A percentile compares a stretch with the other conserved stretches of the same genome.
phyloP scores from a whole-genome alignment of 1,139 yeast species.

The Taphrina populina region DNA sequence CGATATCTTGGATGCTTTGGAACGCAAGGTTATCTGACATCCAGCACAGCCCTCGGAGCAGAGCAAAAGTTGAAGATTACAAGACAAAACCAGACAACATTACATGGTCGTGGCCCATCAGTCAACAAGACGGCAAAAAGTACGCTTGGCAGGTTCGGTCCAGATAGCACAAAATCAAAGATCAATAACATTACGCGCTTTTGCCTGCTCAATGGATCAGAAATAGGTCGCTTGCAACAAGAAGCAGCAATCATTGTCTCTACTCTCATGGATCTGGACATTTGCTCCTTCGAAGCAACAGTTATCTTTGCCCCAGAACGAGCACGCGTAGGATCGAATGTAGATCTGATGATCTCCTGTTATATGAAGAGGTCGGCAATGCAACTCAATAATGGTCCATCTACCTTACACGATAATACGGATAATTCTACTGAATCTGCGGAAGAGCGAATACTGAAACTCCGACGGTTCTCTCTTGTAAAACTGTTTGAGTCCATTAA shows the following conservation, averaged over 20 bases:
- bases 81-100: constrained; percentile 45
- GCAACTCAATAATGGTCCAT: constrained; percentile 25
- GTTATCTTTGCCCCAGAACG: constrained; percentile 60
- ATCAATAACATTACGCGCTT: constrained; percentile 46
- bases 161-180: constrained; percentile 35
- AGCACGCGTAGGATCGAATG: constrained; percentile 70
- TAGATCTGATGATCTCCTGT: constrained; percentile 63
- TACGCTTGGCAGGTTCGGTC: not conserved
- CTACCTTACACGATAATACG: constrained; percentile 32
- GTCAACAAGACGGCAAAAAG: constrained; percentile 6
- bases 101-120: constrained; percentile 18
- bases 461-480: constrained; percentile 59
- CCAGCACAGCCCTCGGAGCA: constrained; percentile 68
- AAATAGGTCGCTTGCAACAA: constrained; percentile 75
- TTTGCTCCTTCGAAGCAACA: constrained; percentile 58
- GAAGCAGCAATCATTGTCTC: constrained; percentile 67
- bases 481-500: constrained; percentile 57
- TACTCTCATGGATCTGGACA: constrained; percentile 60
- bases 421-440: constrained; percentile 40
- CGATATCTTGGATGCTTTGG: constrained; percentile 68
- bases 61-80: constrained; percentile 49
- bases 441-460: constrained; percentile 54
- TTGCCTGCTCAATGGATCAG: constrained; percentile 49
- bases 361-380: constrained; percentile 59
- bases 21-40: constrained; percentile 69